Percentiles rank a stretch among this genome's conserved stretches.
Evolutionary conservation across 768 basidiomycete genomes (phyloP).

Genomic region (Termitomyces sp.): DNA sequence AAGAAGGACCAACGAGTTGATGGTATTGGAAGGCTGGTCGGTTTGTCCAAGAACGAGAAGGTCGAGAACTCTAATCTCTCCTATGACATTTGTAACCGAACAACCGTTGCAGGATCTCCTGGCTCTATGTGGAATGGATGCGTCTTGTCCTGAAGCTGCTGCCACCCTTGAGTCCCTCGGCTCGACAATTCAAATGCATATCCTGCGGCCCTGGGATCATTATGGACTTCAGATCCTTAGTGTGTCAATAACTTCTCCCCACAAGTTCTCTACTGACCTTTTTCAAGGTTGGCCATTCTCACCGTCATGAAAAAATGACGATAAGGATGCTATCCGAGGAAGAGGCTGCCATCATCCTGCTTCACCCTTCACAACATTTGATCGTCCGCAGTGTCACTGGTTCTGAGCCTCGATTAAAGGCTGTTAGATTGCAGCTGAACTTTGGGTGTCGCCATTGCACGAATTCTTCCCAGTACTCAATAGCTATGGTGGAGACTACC

Average conservation of each 20-base stretch:
- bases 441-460: constrained; percentile 55
- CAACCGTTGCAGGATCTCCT: constrained; percentile 31
- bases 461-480: background rate
- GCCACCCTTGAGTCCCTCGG: constrained; percentile 18
- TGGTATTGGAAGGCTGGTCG: constrained; percentile 41
- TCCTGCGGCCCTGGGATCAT: constrained; percentile 44
- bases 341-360: constrained; percentile 14
- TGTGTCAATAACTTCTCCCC: constrained; percentile 19
- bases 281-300: constrained; percentile 51
- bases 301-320: constrained; percentile 53
- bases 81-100: background rate
- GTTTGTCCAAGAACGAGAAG: constrained; percentile 57
- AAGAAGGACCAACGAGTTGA: constrained; percentile 19
- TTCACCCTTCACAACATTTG: constrained; percentile 12
- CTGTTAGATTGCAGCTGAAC: constrained; percentile 25
- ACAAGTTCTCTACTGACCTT: background rate
- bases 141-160: constrained; percentile 18
- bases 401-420: constrained; percentile 15
- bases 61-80: constrained; percentile 22
- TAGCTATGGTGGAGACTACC: background rate
- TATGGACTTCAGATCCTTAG: constrained; percentile 43
- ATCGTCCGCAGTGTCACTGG: constrained; percentile 11
- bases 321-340: constrained; percentile 25
- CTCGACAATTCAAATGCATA: constrained; percentile 34
- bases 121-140: constrained; percentile 20